These are phyloP conservation scores for Suhomyces kilbournensis DNA, from an alignment of 805 yeast genomes.

Conservation along the genomic window DNA sequence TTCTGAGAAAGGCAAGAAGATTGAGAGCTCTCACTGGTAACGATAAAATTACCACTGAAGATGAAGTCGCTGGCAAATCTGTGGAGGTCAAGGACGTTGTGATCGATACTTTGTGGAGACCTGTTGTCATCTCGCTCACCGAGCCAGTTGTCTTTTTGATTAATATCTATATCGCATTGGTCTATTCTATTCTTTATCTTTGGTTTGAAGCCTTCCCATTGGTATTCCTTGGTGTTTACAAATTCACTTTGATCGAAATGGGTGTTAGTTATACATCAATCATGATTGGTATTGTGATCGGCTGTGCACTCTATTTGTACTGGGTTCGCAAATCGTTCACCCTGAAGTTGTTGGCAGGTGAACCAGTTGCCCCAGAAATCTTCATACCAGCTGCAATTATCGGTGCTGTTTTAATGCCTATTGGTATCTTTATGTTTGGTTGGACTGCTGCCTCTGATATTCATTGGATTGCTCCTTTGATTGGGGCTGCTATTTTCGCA, in stretches of 20 bases:
- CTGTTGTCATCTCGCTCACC: slow-evolving; percentile 44
- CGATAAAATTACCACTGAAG: slow-evolving; percentile 39
- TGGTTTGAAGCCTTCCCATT: slow-evolving; percentile 65
- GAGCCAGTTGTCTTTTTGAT: slow-evolving; percentile 60
- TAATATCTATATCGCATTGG: slow-evolving; percentile 49
- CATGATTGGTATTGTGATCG: slow-evolving; percentile 40
- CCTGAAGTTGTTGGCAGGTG: slow-evolving; percentile 10
- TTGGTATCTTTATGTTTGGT: slow-evolving; percentile 21
- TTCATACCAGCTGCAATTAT: slow-evolving; percentile 20
- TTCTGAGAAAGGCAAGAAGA: slow-evolving; percentile 47
- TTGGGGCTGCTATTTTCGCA: slow-evolving; percentile 19
- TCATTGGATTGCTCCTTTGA: slow-evolving; percentile 21
- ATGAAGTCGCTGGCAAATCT: slow-evolving; percentile 30
- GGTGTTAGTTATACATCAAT: slow-evolving; percentile 49
- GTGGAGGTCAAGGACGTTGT: slow-evolving; percentile 17
- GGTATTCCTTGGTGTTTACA: slow-evolving; percentile 42
- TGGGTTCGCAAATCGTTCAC: slow-evolving; percentile 11
- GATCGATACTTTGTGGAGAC: slow-evolving; percentile 44
- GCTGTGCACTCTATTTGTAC: slow-evolving; percentile 9
- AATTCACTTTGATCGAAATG: slow-evolving; percentile 46
- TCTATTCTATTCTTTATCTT: slow-evolving; percentile 51
- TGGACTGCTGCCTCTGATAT: slow-evolving; percentile 17
- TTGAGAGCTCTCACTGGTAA: slow-evolving; percentile 51
- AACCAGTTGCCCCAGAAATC: slow-evolving; percentile 14
- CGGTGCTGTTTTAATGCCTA: slow-evolving; percentile 20